These are phyloP conservation scores for Rhodotorula sp. DNA, from an alignment of 1,284 basidiomycete species.

Conservation along the genomic window DNA sequence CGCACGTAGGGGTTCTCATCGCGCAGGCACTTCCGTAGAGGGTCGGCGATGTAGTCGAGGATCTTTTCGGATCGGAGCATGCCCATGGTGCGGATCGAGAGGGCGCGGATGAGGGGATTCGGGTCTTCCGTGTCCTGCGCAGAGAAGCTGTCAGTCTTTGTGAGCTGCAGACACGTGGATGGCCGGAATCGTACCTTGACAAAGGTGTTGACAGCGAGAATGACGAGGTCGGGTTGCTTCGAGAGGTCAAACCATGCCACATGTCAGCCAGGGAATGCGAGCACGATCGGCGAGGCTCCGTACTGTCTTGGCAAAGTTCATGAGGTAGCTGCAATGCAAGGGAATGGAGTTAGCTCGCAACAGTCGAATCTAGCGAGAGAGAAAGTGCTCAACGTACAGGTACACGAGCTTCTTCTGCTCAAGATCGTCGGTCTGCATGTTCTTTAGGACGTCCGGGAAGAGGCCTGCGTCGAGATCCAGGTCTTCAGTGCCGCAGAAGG, in stretches of 20 bases:
- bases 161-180: not conserved
- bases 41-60: conserved; percentile 94
- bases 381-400: conserved; percentile 81
- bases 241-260: no score
- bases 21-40: conserved; percentile 80
- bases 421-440: conserved; percentile 70
- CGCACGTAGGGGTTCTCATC: conserved; percentile 98
- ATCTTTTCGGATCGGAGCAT: conserved; percentile 97
- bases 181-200: conserved; percentile 59
- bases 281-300: not conserved
- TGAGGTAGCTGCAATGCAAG: conserved; percentile 11
- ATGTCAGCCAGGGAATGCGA: not conserved
- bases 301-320: conserved; percentile 26
- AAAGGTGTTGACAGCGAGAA: conserved; percentile 97
- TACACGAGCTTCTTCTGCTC: conserved; percentile 98
- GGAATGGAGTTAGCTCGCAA: not conserved
- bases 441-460: conserved; percentile 97
- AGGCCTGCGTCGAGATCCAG: conserved; percentile 70
- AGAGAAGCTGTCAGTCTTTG: no score
- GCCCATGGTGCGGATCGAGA: conserved; percentile 97
- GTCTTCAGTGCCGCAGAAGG: not conserved
- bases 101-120: conserved; percentile 91
- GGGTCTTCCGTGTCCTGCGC: conserved; percentile 87
- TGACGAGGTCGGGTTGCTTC: conserved; percentile 87
- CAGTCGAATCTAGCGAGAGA: conserved; percentile 66